phyloP scores from a whole-genome alignment of 192 early-diverging fungal genomes.

The Backusella tuberculispora region DNA sequence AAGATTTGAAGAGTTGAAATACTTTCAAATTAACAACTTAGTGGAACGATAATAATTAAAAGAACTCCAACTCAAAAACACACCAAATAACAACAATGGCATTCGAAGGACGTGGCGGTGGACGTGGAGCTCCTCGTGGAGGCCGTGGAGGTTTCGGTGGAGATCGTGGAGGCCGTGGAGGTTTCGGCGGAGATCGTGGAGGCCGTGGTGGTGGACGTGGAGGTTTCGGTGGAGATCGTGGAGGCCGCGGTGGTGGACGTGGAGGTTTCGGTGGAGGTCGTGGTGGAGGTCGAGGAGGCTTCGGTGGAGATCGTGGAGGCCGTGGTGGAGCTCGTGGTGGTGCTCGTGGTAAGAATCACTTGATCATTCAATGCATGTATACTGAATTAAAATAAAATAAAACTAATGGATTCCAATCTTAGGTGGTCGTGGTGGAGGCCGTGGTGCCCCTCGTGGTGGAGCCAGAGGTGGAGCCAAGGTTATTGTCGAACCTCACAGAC shows the following conservation, averaged over 20 bases:
- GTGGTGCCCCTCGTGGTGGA: conserved; percentile 72
- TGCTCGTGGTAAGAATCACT: conserved; percentile 26
- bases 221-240: conserved; percentile 57
- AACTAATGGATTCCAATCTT: too few relatives aligned
- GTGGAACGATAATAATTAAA: background rate
- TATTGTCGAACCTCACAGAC: conserved; percentile 96
- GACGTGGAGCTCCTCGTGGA: conserved; percentile 41
- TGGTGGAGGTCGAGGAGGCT: conserved; percentile 41
- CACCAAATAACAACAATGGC: conserved; percentile 29
- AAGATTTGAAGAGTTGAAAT: background rate
- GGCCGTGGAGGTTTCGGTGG: conserved; percentile 48
- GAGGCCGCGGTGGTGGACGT: conserved; percentile 45
- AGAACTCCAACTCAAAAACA: background rate
- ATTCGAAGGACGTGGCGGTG: conserved; percentile 35
- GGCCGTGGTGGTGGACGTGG: conserved; percentile 49
- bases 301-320: conserved; percentile 45
- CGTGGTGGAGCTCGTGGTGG: conserved; percentile 47
- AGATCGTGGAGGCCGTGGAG: conserved; percentile 42
- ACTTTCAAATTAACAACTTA: background rate
- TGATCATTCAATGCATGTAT: background rate
- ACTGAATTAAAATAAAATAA: too few relatives aligned
- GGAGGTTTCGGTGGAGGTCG: conserved; percentile 49
- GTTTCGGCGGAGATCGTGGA: conserved; percentile 54
- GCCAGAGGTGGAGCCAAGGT: conserved; percentile 93
- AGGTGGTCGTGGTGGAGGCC: conserved; percentile 48